A percentile compares a stretch with the other conserved stretches of the same genome.
Evolutionary conservation across 2,329 filamentous ascomycete genomes (phyloP).

Genomic region (Trichothecium sympodiale): DNA sequence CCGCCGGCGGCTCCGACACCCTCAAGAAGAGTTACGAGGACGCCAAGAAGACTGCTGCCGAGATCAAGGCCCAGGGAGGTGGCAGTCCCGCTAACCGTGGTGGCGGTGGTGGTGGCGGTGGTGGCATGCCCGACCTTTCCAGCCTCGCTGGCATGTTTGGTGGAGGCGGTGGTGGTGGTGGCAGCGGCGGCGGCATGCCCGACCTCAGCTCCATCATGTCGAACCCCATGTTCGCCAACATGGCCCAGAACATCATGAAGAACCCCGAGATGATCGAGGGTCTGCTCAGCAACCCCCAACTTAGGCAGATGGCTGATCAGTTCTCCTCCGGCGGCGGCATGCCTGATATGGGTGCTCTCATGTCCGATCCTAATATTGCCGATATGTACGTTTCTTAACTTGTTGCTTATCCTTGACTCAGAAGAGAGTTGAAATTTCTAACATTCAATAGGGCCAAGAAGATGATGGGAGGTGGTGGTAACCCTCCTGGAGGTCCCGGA

Average conservation of each 20-base stretch:
- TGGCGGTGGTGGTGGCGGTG: constrained; percentile 39
- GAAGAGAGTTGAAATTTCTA: neutral
- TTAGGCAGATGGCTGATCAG: constrained; percentile 77
- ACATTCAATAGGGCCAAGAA: constrained; percentile 25
- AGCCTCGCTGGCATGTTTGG: constrained; percentile 64
- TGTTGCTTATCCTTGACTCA: no score
- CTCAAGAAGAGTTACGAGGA: constrained; percentile 98
- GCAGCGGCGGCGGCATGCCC: constrained; percentile 69
- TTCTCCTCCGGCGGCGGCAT: constrained; percentile 73
- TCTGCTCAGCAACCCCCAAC: constrained; percentile 85
- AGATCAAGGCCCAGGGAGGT: constrained; percentile 50
- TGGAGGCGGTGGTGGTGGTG: constrained; percentile 47
- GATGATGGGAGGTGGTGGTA: constrained; percentile 31
- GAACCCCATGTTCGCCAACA: constrained; percentile 96
- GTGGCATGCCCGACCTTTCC: constrained; percentile 61
- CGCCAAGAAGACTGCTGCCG: constrained; percentile 75
- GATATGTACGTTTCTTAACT: constrained; percentile 61
- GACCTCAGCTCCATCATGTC: constrained; percentile 82
- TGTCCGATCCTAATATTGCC: constrained; percentile 85
- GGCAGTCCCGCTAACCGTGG: constrained; percentile 26
- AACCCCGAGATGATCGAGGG: constrained; percentile 89
- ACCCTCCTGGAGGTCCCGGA: constrained; percentile 11
- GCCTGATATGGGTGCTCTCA: constrained; percentile 75
- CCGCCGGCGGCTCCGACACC: constrained; percentile 85
- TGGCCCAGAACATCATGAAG: constrained; percentile 96